Conservation (phyloP, 2,329 filamentous ascomycete species). For the Phyllosticta citrichinensis region DNA sequence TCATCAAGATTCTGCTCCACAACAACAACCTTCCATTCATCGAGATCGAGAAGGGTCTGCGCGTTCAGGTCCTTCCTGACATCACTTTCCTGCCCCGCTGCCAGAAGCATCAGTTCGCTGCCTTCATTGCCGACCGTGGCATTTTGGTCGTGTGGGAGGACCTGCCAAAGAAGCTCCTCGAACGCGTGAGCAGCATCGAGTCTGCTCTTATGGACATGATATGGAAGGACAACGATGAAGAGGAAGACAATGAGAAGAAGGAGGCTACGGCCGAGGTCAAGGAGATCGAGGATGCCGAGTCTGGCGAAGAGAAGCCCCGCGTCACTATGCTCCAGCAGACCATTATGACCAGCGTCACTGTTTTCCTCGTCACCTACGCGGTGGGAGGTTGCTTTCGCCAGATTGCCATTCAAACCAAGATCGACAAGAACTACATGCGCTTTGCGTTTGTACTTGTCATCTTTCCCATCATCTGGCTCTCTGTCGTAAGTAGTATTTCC, state of each 20-base stretch:
- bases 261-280: slow-evolving; percentile 24
- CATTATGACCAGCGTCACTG: slow-evolving; percentile 41
- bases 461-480: slow-evolving; percentile 50
- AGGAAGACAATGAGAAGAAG: slow-evolving; percentile 34
- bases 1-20: slow-evolving; percentile 51
- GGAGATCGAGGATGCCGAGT: slow-evolving; percentile 31
- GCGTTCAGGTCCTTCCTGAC: slow-evolving; percentile 51
- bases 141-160: slow-evolving; percentile 57
- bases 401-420: slow-evolving; percentile 44
- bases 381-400: slow-evolving; percentile 48
- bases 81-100: slow-evolving; percentile 48
- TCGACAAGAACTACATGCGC: slow-evolving; percentile 45
- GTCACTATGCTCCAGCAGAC: slow-evolving; percentile 48
- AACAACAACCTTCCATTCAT: slow-evolving; percentile 44
- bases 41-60: slow-evolving; percentile 47
- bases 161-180: slow-evolving; percentile 45
- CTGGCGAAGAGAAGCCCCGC: slow-evolving; percentile 36
- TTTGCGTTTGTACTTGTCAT: slow-evolving; percentile 43
- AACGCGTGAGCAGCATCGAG: slow-evolving; percentile 44
- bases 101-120: slow-evolving; percentile 57
- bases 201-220: slow-evolving; percentile 47
- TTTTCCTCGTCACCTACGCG: slow-evolving; percentile 39
- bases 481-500: slow-evolving; percentile 31
- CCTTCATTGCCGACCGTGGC: slow-evolving; percentile 49
- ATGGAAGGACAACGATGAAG: slow-evolving; percentile 37